Evolutionary conservation across 2,329 filamentous ascomycete genomes (phyloP).

Genomic region (Stachybotrys elegans): DNA sequence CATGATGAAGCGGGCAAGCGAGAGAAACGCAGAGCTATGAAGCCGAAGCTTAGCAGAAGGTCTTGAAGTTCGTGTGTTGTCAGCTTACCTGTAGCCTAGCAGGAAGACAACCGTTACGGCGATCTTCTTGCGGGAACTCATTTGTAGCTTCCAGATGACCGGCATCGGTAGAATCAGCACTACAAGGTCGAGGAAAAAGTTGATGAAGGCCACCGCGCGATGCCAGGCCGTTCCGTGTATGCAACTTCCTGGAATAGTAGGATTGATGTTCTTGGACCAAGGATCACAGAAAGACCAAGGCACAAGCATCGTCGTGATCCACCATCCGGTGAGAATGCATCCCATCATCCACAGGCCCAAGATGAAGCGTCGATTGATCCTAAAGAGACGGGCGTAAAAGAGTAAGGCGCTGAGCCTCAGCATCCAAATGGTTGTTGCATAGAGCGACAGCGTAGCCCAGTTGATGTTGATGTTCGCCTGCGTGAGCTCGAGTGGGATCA

Average conservation of each 20-base stretch:
- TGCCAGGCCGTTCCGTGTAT: background rate
- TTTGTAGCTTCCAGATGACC: background rate
- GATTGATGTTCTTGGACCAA: background rate
- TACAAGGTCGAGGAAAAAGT: background rate
- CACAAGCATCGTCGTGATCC: background rate
- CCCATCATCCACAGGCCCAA: background rate
- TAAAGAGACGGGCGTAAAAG: background rate
- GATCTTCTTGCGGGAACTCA: background rate
- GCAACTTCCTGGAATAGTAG: background rate
- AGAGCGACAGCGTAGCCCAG: background rate
- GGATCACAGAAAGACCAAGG: background rate
- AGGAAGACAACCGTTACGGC: background rate
- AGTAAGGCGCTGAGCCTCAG: background rate
- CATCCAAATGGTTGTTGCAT: background rate
- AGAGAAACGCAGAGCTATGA: conserved; percentile 1
- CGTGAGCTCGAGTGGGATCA: background rate
- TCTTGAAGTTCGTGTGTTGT: background rate
- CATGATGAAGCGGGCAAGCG: background rate
- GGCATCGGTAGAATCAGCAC: background rate
- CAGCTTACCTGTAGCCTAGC: background rate
- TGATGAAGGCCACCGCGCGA: background rate
- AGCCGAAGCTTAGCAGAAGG: background rate
- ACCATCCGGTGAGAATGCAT: background rate
- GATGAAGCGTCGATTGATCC: background rate
- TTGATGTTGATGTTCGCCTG: background rate